These are phyloP conservation scores for Lactifluus volemus DNA, from an alignment of 768 basidiomycete species.

Conservation along the genomic window DNA sequence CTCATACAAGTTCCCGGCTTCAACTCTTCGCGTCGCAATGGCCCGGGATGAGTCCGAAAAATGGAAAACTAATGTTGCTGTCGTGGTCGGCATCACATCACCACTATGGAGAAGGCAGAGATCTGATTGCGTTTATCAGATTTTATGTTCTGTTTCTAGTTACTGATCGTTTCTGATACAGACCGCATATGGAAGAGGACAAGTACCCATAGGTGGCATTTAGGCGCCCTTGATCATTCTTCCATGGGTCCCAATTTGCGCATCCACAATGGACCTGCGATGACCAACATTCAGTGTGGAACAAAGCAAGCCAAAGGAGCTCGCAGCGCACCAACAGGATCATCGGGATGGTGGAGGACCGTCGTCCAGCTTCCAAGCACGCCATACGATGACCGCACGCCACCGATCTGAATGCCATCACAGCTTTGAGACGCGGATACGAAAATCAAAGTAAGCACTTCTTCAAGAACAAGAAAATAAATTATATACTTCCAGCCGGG, in stretches of 20 bases:
- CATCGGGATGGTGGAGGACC: conserved; percentile 35
- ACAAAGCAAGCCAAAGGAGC: background rate
- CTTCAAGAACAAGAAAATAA: background rate
- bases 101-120: background rate
- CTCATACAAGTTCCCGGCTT: too few relatives aligned
- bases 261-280: conserved; percentile 27
- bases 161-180: background rate
- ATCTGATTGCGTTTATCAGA: background rate
- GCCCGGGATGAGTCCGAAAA: too few relatives aligned
- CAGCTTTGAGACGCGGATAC: conserved; percentile 32
- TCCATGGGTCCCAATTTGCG: conserved; percentile 17
- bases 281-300: background rate
- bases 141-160: background rate
- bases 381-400: conserved; percentile 48
- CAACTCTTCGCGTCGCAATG: too few relatives aligned
- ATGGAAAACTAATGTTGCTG: too few relatives aligned
- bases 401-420: conserved; percentile 56
- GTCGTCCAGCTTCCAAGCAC: conserved; percentile 49
- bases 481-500: conserved; percentile 22
- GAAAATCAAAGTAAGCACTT: background rate
- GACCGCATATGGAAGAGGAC: background rate
- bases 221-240: background rate
- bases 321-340: conserved; percentile 38
- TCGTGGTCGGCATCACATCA: background rate
- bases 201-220: background rate